phyloP scores from a whole-genome alignment of 441 rosid genomes.

The Metrosideros polymorpha region DNA sequence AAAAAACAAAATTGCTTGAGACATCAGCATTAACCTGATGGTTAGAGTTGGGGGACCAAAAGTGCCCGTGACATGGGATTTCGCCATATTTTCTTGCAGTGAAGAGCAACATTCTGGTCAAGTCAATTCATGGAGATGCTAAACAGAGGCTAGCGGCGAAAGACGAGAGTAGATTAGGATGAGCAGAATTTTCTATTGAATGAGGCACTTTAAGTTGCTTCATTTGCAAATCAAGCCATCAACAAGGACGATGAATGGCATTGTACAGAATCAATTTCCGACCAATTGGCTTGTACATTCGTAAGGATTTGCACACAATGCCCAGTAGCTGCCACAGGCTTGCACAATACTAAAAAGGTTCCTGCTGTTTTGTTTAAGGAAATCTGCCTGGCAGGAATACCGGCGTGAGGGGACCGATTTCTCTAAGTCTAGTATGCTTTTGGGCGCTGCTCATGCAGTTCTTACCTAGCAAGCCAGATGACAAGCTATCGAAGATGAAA shows the following conservation, averaged over 20 bases:
- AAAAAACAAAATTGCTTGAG: neutral
- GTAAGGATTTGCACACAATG: neutral
- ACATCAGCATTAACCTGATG: neutral
- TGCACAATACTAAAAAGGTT: neutral
- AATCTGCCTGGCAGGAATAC: neutral
- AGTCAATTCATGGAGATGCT: neutral
- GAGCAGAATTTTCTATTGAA: neutral
- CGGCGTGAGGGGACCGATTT: neutral
- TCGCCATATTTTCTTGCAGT: neutral
- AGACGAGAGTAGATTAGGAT: neutral
- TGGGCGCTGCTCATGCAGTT: neutral
- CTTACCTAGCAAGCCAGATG: neutral
- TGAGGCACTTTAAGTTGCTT: neutral
- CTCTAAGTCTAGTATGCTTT: neutral
- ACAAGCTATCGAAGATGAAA: neutral
- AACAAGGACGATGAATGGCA: neutral
- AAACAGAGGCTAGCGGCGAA: neutral
- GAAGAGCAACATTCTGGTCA: neutral
- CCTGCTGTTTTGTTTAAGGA: neutral
- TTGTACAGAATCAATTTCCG: neutral
- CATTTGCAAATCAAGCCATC: neutral
- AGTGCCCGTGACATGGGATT: neutral
- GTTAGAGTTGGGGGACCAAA: neutral
- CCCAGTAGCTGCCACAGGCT: neutral
- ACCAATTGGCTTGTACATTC: neutral